Evolutionary conservation across 1,284 basidiomycete species (phyloP).

Genomic region (Trichosporon sp.): DNA sequence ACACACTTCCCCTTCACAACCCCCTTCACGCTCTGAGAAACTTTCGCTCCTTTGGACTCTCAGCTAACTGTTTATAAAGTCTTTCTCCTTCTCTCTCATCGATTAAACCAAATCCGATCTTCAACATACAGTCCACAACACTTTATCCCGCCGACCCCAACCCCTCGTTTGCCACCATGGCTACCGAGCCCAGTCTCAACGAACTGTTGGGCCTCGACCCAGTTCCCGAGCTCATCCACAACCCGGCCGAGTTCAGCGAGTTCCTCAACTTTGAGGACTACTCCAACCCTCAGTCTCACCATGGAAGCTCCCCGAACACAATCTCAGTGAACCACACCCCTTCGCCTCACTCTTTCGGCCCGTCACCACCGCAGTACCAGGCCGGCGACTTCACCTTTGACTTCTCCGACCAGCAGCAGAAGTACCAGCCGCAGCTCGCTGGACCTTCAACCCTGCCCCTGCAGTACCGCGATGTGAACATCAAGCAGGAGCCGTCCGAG

Average conservation of each 20-base stretch:
- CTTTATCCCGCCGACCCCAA: background rate
- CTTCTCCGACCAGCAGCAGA: constrained; percentile 26
- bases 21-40: background rate
- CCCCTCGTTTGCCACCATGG: constrained; percentile 4
- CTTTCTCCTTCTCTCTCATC: background rate
- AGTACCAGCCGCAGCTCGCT: background rate
- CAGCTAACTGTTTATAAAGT: background rate
- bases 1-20: background rate
- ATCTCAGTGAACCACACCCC: constrained; percentile 42
- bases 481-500: constrained; percentile 42
- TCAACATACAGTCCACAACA: background rate
- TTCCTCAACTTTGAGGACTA: constrained; percentile 42
- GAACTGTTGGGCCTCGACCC: constrained; percentile 23
- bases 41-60: background rate
- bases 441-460: constrained; percentile 2
- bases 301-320: constrained; percentile 26
- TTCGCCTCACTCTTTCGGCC: constrained; percentile 26
- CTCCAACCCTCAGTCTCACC: constrained; percentile 26
- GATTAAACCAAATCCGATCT: background rate
- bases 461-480: constrained; percentile 8
- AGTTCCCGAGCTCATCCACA: constrained; percentile 32
- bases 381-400: constrained; percentile 27
- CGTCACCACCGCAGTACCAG: constrained; percentile 22
- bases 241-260: constrained; percentile 37
- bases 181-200: constrained; percentile 10